Evolutionary conservation across 1,139 yeast species (phyloP).

Genomic region (Lodderomyces orthopsilosis): DNA sequence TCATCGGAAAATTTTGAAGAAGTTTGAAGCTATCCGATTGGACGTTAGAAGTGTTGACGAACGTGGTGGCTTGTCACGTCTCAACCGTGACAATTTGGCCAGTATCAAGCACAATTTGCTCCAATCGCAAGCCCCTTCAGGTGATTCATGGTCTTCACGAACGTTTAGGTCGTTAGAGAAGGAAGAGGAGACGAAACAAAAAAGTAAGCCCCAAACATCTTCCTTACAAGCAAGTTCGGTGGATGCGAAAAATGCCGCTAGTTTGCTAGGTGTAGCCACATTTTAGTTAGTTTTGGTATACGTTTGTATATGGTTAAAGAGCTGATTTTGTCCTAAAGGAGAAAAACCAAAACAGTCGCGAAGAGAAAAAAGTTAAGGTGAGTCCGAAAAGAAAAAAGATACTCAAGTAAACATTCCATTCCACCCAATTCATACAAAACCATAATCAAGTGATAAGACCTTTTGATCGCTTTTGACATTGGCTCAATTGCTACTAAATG

Average conservation of each 20-base stretch:
- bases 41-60: conserved; percentile 78
- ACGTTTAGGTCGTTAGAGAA: conserved; percentile 55
- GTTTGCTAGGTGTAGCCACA: conserved; percentile 71
- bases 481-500: too few relatives aligned
- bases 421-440: too few relatives aligned
- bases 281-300: conserved; percentile 33
- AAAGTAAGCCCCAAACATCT: conserved; percentile 15
- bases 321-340: too few relatives aligned
- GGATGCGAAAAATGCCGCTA: conserved; percentile 83
- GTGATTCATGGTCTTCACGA: conserved; percentile 65
- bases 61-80: conserved; percentile 76
- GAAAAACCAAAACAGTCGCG: too few relatives aligned
- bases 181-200: conserved; percentile 30
- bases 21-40: conserved; percentile 69
- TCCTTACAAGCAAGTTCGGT: conserved; percentile 33
- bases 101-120: conserved; percentile 42
- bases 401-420: background rate
- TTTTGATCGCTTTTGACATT: too few relatives aligned
- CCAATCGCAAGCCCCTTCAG: conserved; percentile 51
- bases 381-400: too few relatives aligned
- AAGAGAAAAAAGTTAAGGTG: too few relatives aligned
- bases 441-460: too few relatives aligned
- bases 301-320: background rate
- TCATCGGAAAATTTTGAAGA: conserved; percentile 75
- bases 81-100: conserved; percentile 70